Evolutionary conservation across 2,329 filamentous ascomycete genomes (phyloP), one percentile per base, ranked within the genome.

Genomic region (Neoscytalidium dimidiatum): DNA sequence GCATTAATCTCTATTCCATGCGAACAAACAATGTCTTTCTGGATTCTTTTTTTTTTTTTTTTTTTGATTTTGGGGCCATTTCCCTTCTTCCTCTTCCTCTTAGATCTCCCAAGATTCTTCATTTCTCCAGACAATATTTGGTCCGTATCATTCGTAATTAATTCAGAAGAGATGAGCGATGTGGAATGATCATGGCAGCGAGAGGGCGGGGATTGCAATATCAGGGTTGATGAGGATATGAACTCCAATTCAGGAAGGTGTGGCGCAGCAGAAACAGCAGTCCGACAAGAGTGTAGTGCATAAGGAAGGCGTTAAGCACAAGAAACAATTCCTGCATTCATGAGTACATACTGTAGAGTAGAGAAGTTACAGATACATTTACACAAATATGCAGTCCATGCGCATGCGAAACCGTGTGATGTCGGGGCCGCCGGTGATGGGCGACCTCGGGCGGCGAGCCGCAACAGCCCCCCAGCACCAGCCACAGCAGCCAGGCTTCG

Each of bases 401-500:
- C 56, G 56, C 56, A 19, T 33, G 41, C 56, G 56, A 46, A 33
- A 11, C n/a, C 38, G 49, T 29, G 61, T 38, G 21, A 41, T 41
- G 38, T 41, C 38, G 38, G 38, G 5, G 17, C 38, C 19, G 21
- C 28, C 48, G 28, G 35, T 53, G 61, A n/a, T 48, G 35, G 49
- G 60, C 46, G 60, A 49, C 21, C 48, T 52, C 23, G 23, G 26
- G 26, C 29, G 26, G 61, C 61, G 61, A 38, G 52, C n/a, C n/a
- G n/a, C n/a, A n/a, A n/a, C 31, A 56, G 52, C 26, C 26, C 33
- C 52, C 21, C 38, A n/a, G 48, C 61, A 44, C 46, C 61, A 53
- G 48, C 61, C 49, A 63, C 48, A 51, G 33, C 46, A 49, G 61
- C 56, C 56, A 46, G 38, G 43, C 17, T 60, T 58, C 52, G 62